Evolutionary conservation across 129 eudicot species (phyloP).

Genomic region (Flaveria linearis): DNA sequence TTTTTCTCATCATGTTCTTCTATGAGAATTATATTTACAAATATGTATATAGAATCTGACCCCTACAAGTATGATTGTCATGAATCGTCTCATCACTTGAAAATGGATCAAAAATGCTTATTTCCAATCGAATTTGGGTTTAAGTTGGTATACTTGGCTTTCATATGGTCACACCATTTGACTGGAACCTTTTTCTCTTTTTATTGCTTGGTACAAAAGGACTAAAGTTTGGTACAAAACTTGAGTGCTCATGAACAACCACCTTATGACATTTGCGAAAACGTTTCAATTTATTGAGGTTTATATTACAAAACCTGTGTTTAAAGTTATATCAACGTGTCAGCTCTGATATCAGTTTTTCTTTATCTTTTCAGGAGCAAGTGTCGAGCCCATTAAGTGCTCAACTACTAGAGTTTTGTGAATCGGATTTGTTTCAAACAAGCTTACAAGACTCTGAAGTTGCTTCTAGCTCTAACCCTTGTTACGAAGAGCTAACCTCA

Average conservation of each 20-base stretch:
- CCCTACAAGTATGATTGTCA: conserved; percentile 21
- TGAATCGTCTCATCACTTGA: conserved; percentile 20
- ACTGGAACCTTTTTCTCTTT: conserved; percentile 23
- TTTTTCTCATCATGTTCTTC: not conserved
- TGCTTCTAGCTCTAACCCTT: conserved; percentile 56
- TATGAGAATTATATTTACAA: not conserved
- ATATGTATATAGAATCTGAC: not conserved
- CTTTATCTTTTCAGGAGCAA: conserved; percentile 52
- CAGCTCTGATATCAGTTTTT: not conserved
- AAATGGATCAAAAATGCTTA: not conserved
- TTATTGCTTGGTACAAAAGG: conserved; percentile 30
- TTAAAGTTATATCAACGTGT: not conserved
- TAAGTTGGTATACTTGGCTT: conserved; percentile 33
- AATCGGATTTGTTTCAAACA: conserved; percentile 59
- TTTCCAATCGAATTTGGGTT: conserved; percentile 25
- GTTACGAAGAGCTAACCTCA: conserved; percentile 61
- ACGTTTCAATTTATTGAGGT: conserved; percentile 27
- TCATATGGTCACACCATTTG: conserved; percentile 32
- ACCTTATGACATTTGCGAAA: conserved; percentile 26
- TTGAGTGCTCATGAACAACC: conserved; percentile 25
- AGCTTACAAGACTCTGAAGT: conserved; percentile 61
- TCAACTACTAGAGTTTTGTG: conserved; percentile 59
- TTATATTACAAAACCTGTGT: conserved; percentile 7
- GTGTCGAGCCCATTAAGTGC: conserved; percentile 60
- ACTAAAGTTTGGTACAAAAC: conserved; percentile 26